A percentile compares a stretch with the other conserved stretches of the same genome.
phyloP scores from a whole-genome alignment of 768 basidiomycete genomes.

The Neoboletus brunneissimus region DNA sequence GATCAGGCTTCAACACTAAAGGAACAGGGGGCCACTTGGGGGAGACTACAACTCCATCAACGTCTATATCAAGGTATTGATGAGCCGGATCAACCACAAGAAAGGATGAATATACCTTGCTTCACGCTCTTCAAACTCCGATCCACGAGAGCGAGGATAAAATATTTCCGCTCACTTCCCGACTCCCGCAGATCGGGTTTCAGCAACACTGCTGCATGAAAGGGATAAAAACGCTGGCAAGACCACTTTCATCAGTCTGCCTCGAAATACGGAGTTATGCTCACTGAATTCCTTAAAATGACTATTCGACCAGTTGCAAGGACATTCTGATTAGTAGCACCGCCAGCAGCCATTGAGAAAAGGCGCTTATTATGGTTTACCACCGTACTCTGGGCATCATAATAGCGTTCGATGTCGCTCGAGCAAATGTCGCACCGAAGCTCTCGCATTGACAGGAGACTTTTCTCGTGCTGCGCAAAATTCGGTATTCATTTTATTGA shows the following conservation, averaged over 20 bases:
- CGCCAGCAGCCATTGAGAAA: slow-evolving; percentile 53
- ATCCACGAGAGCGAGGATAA: slow-evolving; percentile 70
- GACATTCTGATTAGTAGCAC: slow-evolving; percentile 65
- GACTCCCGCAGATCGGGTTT: slow-evolving; percentile 56
- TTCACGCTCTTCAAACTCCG: slow-evolving; percentile 53
- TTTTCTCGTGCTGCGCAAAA: slow-evolving; percentile 62
- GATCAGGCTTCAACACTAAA: slow-evolving; percentile 42
- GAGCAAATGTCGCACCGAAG: slow-evolving; percentile 67
- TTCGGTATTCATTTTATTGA: slow-evolving; percentile 8
- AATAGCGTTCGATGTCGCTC: slow-evolving; percentile 72
- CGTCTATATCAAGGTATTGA: slow-evolving; percentile 42
- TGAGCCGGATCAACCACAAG: neutral
- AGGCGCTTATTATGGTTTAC: slow-evolving; percentile 61
- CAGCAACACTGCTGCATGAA: slow-evolving; percentile 69
- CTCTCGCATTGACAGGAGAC: slow-evolving; percentile 56
- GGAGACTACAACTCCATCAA: slow-evolving; percentile 53
- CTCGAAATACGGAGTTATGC: slow-evolving; percentile 21
- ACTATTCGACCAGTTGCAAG: slow-evolving; percentile 77
- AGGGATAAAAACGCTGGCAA: slow-evolving; percentile 68
- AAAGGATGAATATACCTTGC: slow-evolving; percentile 40
- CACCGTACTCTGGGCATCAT: slow-evolving; percentile 66
- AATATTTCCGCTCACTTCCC: slow-evolving; percentile 55
- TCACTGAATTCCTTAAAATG: slow-evolving; percentile 76
- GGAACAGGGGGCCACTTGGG: slow-evolving; percentile 77
- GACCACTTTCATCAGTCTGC: neutral